A percentile compares a stretch with the other conserved stretches of the same genome.
These are phyloP conservation scores for Chimonanthus praecox DNA, from an alignment of 164 flowering plant species.

Conservation along the genomic window DNA sequence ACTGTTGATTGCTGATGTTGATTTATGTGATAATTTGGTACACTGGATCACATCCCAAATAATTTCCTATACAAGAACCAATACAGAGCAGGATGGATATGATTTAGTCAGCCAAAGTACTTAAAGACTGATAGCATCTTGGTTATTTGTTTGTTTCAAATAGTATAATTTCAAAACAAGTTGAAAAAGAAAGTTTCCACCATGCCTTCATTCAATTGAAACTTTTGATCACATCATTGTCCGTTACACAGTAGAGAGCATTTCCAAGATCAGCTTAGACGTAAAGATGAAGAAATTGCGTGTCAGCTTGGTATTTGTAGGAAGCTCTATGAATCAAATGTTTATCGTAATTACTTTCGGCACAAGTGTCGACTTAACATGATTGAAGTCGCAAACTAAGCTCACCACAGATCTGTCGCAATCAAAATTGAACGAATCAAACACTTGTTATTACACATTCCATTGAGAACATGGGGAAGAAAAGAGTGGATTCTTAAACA, in stretches of 20 bases:
- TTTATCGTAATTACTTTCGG: conserved; percentile 23
- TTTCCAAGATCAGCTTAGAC: neutral
- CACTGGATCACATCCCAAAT: neutral
- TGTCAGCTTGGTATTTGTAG: conserved; percentile 11
- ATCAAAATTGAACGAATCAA: conserved; percentile 7
- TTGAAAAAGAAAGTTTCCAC: neutral
- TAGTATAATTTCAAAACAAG: neutral
- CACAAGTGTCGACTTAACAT: conserved; percentile 21
- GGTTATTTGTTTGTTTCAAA: neutral
- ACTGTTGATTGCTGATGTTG: neutral
- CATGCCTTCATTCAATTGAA: neutral
- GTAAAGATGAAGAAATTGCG: conserved; percentile 1
- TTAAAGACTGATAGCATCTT: neutral
- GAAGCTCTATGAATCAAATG: conserved; percentile 11
- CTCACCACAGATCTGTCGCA: conserved; percentile 15
- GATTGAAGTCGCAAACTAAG: conserved; percentile 10
- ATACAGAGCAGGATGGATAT: neutral
- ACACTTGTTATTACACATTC: conserved; percentile 8
- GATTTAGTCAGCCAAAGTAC: neutral
- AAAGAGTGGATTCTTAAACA: conserved; percentile 1
- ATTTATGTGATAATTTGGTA: neutral
- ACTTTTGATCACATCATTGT: neutral
- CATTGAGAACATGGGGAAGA: neutral
- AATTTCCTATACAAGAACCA: neutral
- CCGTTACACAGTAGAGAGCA: neutral